Evolutionary conservation across 352 stramenopile species (phyloP), one percentile per base, ranked within the genome.

Genomic region (Phytophthora fragariaefolia): DNA sequence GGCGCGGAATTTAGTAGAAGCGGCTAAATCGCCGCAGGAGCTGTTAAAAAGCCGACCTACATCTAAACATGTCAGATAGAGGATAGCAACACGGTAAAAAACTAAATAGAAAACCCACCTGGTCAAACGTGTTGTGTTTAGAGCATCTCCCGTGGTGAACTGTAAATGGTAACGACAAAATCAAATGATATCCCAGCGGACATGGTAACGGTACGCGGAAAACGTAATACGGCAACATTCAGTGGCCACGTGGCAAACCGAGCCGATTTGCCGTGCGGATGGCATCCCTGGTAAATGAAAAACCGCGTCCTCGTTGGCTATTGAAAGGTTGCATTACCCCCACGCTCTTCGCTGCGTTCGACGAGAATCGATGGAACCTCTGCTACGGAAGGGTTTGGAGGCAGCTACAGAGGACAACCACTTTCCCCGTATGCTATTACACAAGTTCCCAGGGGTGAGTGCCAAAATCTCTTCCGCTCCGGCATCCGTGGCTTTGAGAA

Each of bases 121-220:
- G 34, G 51, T 49, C 23, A 49, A 38, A 26, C 34, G 38, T 28
- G 51, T 58, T 6, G 51, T 45, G 34, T 58, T 49, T 36, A 58
- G 22, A 34, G 28, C 2, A 34, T 34, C 28, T 34, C 28, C 28
- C 7, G 2, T 9, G 28, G 28, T 34, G 7, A n/a, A 34, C 28
- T 34, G 28, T 34, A 34, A 34, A 34, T 9, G 28, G 28, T 34
- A 34, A 34, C 28, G 28, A 9, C 28, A 34, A 34, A 34, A 9
- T 6, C 10, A 34, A 34, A 12, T 34, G 7, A 3, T 34, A 9
- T 34, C 28, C 2, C 28, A 34, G 10, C 28, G 28, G 1, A 4
- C 28, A 34, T 9, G 28, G 28, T 34, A 34, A 6, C 2, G 28
- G 28, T 34, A 34, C 7, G 10, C 28, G 28, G 28, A 9, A 34